A percentile compares a stretch with the other conserved stretches of the same genome.
Conservation (phyloP, 257 asterid genomes). For the Asclepias syriaca region DNA sequence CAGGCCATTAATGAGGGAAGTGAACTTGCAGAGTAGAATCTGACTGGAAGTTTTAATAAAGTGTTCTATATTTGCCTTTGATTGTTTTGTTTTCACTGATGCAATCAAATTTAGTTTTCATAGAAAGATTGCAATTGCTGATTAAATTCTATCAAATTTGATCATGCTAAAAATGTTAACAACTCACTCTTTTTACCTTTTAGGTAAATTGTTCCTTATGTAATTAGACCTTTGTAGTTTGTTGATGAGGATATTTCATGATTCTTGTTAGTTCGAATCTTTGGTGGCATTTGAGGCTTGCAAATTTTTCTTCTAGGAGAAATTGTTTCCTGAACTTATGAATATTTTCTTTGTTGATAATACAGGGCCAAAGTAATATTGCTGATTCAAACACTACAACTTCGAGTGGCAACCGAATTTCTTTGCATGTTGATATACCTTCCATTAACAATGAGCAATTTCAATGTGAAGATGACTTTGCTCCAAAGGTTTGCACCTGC, state of each 20-base stretch:
- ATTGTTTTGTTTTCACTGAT: not conserved
- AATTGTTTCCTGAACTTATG: not conserved
- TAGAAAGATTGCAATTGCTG: not conserved
- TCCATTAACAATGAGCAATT: conserved; percentile 36
- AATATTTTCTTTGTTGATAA: not conserved
- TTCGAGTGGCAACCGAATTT: conserved; percentile 17
- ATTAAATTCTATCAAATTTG: not conserved
- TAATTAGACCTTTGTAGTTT: not conserved
- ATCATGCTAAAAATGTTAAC: not conserved
- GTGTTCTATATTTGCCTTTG: not conserved
- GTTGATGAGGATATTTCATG: not conserved
- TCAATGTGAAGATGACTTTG: conserved; percentile 39
- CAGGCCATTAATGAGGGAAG: not conserved
- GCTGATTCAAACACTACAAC: conserved; percentile 19
- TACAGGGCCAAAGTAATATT: conserved; percentile 42
- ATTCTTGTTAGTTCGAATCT: not conserved
- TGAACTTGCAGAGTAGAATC: not conserved
- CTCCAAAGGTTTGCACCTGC: conserved; percentile 54
- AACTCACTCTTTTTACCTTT: no score
- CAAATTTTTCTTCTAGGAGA: not conserved
- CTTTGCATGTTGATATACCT: conserved; percentile 28
- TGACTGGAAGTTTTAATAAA: not conserved
- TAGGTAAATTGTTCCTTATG: not conserved
- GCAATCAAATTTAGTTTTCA: not conserved
- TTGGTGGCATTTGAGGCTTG: not conserved